Conservation (phyloP, 2,329 filamentous ascomycete species). For the Penicillium sp. region DNA sequence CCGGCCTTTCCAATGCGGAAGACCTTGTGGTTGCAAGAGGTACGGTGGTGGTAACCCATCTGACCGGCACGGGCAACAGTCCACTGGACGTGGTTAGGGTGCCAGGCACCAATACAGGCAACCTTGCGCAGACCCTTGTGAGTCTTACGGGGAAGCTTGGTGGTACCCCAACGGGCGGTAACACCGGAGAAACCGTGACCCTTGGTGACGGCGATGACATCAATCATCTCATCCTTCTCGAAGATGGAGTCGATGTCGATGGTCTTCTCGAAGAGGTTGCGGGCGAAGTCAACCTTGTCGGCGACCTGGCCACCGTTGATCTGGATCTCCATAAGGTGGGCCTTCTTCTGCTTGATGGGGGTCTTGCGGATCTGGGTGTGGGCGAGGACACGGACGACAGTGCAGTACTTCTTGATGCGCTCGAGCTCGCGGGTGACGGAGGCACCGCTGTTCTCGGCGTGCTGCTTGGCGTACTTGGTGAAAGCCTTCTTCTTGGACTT, state of each 20-base stretch:
- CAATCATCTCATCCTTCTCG: slow-evolving; percentile 99
- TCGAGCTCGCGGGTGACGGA: slow-evolving; percentile 96
- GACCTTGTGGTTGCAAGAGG: slow-evolving; percentile 99
- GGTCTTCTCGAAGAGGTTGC: slow-evolving; percentile 98
- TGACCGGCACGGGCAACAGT: slow-evolving; percentile 99
- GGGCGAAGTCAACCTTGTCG: slow-evolving; percentile 95
- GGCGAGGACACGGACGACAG: slow-evolving; percentile 96
- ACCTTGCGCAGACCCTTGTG: slow-evolving; percentile 99
- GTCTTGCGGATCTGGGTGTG: slow-evolving; percentile 99
- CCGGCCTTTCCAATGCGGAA: slow-evolving; percentile 95
- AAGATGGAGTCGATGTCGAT: slow-evolving; percentile 91
- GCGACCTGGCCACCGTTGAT: slow-evolving; percentile 94
- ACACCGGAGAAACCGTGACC: slow-evolving; percentile 98
- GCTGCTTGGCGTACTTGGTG: slow-evolving; percentile 99
- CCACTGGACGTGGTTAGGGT: slow-evolving; percentile 99
- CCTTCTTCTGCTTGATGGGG: slow-evolving; percentile 99
- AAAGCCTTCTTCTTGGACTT: slow-evolving; percentile 99
- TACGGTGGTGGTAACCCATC: slow-evolving; percentile 99
- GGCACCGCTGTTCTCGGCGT: slow-evolving; percentile 87
- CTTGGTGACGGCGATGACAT: slow-evolving; percentile 99
- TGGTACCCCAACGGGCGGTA: slow-evolving; percentile 97
- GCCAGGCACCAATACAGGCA: slow-evolving; percentile 99
- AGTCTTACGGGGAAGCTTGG: slow-evolving; percentile 99
- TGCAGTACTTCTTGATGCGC: slow-evolving; percentile 99
- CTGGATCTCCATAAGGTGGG: slow-evolving; percentile 99